phyloP scores from a whole-genome alignment of 192 early-diverging fungal species.

The Backusella luteola region DNA sequence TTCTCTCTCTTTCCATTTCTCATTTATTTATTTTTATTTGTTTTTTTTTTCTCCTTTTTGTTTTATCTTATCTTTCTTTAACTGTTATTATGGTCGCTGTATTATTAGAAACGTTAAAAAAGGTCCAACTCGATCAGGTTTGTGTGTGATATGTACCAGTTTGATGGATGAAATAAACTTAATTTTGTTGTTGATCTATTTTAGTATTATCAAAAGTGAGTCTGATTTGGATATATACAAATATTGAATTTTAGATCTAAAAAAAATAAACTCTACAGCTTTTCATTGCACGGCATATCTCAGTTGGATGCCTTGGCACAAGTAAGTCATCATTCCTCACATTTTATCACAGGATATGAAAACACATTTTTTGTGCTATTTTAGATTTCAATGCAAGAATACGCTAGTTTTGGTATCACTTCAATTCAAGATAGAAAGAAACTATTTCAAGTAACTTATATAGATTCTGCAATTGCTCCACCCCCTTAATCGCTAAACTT shows the following conservation, averaged over 20 bases:
- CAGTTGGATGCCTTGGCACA: slow-evolving; percentile 63
- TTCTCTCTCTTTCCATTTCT: not conserved
- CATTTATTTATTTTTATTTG: not conserved
- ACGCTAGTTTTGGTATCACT: slow-evolving; percentile 53
- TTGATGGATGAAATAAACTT: not conserved
- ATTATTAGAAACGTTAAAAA: slow-evolving; percentile 63
- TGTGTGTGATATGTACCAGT: not conserved
- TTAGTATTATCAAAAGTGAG: slow-evolving; percentile 53
- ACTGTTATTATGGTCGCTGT: slow-evolving; percentile 32
- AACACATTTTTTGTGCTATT: not conserved
- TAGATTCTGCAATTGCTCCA: not conserved
- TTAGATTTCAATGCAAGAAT: slow-evolving; percentile 82
- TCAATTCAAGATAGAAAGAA: slow-evolving; percentile 58
- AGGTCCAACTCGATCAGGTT: slow-evolving; percentile 63
- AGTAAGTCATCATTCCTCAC: slow-evolving; percentile 27
- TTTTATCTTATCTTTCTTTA: not conserved
- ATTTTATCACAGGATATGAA: not conserved
- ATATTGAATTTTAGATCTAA: not conserved
- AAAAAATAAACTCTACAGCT: slow-evolving; percentile 32
- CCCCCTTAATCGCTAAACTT: not conserved
- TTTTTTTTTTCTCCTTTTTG: not conserved
- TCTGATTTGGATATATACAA: not conserved
- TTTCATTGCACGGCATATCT: slow-evolving; percentile 55
- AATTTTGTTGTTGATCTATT: not conserved
- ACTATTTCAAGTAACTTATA: slow-evolving; percentile 43